Conservation (phyloP, 1,284 basidiomycete genomes). For the Microbotryum lychnidis-dioicae region DNA sequence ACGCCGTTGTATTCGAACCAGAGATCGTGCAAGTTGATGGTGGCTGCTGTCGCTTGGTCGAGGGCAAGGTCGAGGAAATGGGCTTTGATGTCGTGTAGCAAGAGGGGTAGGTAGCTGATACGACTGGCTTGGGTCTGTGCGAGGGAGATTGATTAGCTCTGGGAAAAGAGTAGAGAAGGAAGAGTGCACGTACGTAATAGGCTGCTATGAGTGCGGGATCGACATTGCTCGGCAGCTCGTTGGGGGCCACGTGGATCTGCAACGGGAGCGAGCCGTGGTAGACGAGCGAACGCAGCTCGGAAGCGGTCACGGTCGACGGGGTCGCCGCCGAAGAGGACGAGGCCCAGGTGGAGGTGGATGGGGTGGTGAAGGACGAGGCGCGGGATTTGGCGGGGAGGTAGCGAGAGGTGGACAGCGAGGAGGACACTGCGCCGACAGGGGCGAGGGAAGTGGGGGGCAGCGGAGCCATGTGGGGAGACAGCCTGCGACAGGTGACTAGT, state of each 20-base stretch:
- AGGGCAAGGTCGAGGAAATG: conserved; percentile 83
- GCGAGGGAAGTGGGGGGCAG: neutral
- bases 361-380: neutral
- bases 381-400: too few species aligned
- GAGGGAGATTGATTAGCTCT: conserved; percentile 35
- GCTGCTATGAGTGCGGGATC: conserved; percentile 47
- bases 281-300: conserved; percentile 63
- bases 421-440: neutral
- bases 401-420: neutral
- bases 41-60: conserved; percentile 59
- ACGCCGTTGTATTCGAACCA: conserved; percentile 78
- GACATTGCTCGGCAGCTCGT: conserved; percentile 73
- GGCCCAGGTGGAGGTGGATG: neutral
- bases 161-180: conserved; percentile 40
- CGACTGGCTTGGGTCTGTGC: conserved; percentile 60
- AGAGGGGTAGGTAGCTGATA: conserved; percentile 80
- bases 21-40: conserved; percentile 73
- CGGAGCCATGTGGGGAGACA: neutral
- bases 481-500: neutral
- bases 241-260: conserved; percentile 70
- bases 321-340: neutral
- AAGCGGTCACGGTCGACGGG: neutral
- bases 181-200: conserved; percentile 50
- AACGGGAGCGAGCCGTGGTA: conserved; percentile 80
- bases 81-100: conserved; percentile 72